Conservation (phyloP, 768 basidiomycete genomes). For the Podaxis sp. region DNA sequence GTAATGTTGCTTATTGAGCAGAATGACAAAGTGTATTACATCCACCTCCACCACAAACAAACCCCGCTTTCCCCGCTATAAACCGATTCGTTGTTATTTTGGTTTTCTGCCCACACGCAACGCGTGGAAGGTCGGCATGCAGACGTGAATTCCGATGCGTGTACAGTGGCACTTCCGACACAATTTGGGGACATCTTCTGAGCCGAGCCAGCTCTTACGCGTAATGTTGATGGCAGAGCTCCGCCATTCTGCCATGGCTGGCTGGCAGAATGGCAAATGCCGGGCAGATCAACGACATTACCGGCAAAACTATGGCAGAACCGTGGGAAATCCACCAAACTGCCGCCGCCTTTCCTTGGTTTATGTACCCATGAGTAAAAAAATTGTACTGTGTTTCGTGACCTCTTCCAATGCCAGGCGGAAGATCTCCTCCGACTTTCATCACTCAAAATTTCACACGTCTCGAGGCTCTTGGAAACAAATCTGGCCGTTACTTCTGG, state of each 20-base stretch:
- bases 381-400: too few species aligned
- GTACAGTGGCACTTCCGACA: background rate
- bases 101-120: background rate
- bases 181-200: background rate
- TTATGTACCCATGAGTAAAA: background rate
- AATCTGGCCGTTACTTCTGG: background rate
- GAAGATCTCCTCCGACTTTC: background rate
- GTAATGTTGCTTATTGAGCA: conserved; percentile 13
- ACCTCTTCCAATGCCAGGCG: background rate
- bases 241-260: too few species aligned
- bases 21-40: background rate
- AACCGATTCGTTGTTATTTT: conserved; percentile 12
- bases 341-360: background rate
- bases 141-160: background rate
- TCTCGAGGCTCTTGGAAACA: background rate
- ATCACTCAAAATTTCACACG: background rate
- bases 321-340: background rate
- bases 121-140: background rate
- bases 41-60: background rate
- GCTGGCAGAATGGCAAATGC: too few species aligned
- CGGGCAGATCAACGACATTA: too few species aligned
- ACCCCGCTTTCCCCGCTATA: background rate
- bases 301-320: too few species aligned
- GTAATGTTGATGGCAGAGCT: too few species aligned
- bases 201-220: background rate